A percentile compares a stretch with the other conserved stretches of the same genome.
phyloP scores from a whole-genome alignment of 441 rosid genomes.

The Flueggea neowawraea region DNA sequence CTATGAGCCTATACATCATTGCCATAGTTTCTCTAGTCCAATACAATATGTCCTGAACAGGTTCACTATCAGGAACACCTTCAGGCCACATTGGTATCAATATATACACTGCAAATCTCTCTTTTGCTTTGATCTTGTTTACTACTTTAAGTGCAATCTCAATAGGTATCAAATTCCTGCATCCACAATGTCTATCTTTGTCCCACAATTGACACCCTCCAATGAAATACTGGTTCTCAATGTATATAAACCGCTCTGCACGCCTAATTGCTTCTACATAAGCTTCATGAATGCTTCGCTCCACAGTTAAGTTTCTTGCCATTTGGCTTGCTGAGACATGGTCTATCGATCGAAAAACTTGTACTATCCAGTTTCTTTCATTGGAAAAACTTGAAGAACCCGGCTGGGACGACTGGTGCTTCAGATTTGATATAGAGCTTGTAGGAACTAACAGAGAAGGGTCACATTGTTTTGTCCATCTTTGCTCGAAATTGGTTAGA shows the following conservation, averaged over 20 bases:
- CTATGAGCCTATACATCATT: constrained; percentile 76
- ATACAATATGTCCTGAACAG: constrained; percentile 80
- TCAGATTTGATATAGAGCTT: constrained; percentile 37
- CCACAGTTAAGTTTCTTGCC: constrained; percentile 43
- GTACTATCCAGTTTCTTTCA: constrained; percentile 66
- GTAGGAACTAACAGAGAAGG: constrained; percentile 47
- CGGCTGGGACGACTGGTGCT: constrained; percentile 14
- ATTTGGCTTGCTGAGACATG: constrained; percentile 51
- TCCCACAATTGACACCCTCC: constrained; percentile 88
- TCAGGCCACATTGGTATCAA: constrained; percentile 98
- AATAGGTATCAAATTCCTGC: constrained; percentile 76
- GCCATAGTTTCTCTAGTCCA: constrained; percentile 85
- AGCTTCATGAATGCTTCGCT: constrained; percentile 79
- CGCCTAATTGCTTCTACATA: constrained; percentile 72
- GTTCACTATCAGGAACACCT: constrained; percentile 75
- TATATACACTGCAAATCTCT: constrained; percentile 77
- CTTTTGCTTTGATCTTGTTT: constrained; percentile 48
- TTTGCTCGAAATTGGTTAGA: constrained; percentile 68
- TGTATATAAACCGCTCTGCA: constrained; percentile 76
- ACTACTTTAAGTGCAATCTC: constrained; percentile 78
- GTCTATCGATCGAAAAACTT: constrained; percentile 76
- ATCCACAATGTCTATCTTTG: constrained; percentile 54
- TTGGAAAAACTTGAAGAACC: constrained; percentile 24
- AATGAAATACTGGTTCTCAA: constrained; percentile 88
- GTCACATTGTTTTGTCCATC: constrained; percentile 80